Base-by-base conservation (phyloP, 179 eudicot species). In the Beta lomatogona region DNA sequence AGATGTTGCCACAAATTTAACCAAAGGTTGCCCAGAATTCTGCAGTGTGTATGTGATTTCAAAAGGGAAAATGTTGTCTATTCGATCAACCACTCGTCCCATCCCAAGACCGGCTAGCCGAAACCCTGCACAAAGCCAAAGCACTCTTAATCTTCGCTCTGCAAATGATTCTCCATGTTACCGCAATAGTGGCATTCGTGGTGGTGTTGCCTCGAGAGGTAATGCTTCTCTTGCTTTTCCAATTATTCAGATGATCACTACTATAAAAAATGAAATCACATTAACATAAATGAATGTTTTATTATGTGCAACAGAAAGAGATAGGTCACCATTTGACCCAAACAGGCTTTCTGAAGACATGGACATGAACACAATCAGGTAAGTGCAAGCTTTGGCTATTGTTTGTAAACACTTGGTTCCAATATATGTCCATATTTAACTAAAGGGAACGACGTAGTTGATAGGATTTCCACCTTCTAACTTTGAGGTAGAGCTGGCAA, bases 31-130 rank as follows among this genome's bases (percentile, higher is more conserved):
- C 11, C 86, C 88, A 4, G 88, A 86, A 0, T 86, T 64, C 45
- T 80, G 86, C 77, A 67, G 84, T 12, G 86, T 86, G 21, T 86
- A 83, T 48, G 82, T 83, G 41, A 77, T 86, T 21, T 75, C 78
- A 1, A 86, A 86, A 60, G 86, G 84, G 8, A 86, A 86, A 66
- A 36, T 86, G 80, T 7, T 80, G 71, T 58, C 67, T 1, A 73
- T 74, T n/a, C 70, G 84, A 22, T 66, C 87, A 55, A 88, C 83
- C 63, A 81, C 80, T 11, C 84, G 84, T 19, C 58, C 69, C 41
- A 3, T 57, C 65, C 83, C 46, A 4, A 59, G 65, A 78, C 6
- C 21, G 41, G 22, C 25, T 36, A 36, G 41, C 41, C 41, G 11
- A 28, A 74, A 67, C 41, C 41, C 41, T 36, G 16, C 77, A 66